phyloP scores from a whole-genome alignment of 345 rosid genomes.

The Salix suchowensis region DNA sequence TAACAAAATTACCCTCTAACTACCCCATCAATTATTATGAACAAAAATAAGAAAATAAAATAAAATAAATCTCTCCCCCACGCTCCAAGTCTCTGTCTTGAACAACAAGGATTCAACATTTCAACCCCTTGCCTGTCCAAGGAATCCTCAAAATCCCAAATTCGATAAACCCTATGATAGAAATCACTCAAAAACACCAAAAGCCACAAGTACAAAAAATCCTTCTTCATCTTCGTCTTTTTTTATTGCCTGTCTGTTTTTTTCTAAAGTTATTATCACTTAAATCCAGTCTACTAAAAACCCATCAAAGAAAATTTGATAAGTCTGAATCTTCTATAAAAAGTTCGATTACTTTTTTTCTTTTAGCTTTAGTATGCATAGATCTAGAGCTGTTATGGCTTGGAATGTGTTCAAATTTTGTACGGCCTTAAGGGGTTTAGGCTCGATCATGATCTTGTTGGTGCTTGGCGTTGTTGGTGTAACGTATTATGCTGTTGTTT shows the following conservation, averaged over 20 bases:
- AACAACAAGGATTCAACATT: slow-evolving; percentile 16
- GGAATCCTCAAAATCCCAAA: slow-evolving; percentile 12
- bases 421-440: slow-evolving; percentile 89
- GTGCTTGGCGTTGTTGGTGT: slow-evolving; percentile 93
- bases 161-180: slow-evolving; percentile 31
- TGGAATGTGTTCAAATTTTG: slow-evolving; percentile 99
- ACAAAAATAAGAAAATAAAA: no score
- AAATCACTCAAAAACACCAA: neutral
- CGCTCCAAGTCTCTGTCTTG: neutral
- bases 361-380: slow-evolving; percentile 55
- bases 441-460: slow-evolving; percentile 93
- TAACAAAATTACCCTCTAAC: no score
- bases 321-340: no score
- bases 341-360: neutral
- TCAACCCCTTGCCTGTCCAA: slow-evolving; percentile 11
- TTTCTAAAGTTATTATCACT: neutral
- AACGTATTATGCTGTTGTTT: slow-evolving; percentile 84
- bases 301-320: neutral
- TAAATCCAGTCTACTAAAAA: neutral
- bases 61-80: neutral
- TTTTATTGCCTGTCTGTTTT: neutral
- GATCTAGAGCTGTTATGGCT: slow-evolving; percentile 95
- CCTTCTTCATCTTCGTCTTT: no score
- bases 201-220: neutral
- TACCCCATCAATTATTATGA: no score